Conservation (phyloP, 192 early-diverging fungal genomes). For the Mortierella claussenii region DNA sequence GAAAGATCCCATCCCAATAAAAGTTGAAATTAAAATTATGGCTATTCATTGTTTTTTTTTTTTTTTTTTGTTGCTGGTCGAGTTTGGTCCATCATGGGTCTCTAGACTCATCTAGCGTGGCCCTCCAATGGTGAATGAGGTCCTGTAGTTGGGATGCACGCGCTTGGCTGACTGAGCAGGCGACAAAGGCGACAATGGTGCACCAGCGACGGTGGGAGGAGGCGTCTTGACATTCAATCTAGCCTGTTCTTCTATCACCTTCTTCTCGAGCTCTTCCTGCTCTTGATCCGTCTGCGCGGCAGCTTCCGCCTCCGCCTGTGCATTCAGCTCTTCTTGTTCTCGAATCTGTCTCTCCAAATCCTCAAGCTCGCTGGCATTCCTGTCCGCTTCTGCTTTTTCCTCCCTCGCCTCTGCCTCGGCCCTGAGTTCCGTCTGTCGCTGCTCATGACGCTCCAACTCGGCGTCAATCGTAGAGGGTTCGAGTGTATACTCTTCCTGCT, state of each 20-base stretch:
- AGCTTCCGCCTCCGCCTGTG: conserved; percentile 2
- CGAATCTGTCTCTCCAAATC: conserved; percentile 12
- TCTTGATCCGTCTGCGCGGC: not conserved
- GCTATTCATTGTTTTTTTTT: conserved; percentile 6
- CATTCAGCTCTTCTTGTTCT: conserved; percentile 15
- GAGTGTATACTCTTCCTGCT: not conserved
- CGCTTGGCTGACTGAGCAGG: not conserved
- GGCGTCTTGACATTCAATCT: not conserved
- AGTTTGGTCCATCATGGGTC: not conserved
- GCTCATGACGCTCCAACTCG: conserved; percentile 27
- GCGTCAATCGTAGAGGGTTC: conserved; percentile 24
- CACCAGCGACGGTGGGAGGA: not conserved
- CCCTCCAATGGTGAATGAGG: conserved; percentile 28
- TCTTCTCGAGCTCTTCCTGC: not conserved
- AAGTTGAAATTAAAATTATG: not conserved
- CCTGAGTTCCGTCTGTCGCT: conserved; percentile 15
- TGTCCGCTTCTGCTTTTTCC: not conserved
- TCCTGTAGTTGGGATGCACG: conserved; percentile 36
- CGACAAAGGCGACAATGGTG: conserved; percentile 1
- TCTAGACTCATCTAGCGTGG: conserved; percentile 10
- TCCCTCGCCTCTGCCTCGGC: not conserved
- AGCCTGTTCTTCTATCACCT: not conserved
- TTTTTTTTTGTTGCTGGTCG: not conserved
- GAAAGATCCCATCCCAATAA: not conserved
- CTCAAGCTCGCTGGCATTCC: not conserved